Evolutionary conservation across 2,329 filamentous ascomycete species (phyloP).

Genomic region (Chaetomiaceae sp.): DNA sequence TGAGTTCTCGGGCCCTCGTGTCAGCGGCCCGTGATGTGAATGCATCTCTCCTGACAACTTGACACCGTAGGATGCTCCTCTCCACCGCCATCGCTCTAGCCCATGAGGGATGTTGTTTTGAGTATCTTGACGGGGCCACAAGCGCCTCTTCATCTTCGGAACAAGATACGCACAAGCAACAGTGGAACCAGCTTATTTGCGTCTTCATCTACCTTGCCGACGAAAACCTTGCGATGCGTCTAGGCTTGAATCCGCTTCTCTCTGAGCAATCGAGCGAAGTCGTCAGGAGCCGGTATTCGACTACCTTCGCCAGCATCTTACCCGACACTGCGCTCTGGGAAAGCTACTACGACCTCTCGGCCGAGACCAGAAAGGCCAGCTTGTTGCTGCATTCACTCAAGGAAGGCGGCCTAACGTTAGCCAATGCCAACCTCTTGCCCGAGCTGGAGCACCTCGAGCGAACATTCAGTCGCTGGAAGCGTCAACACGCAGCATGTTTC

Average conservation of each 20-base stretch:
- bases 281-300: not conserved
- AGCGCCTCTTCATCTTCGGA: not conserved
- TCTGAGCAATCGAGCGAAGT: not conserved
- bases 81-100: constrained; percentile 1
- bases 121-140: not conserved
- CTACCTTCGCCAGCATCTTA: not conserved
- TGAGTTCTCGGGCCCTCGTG: not conserved
- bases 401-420: not conserved
- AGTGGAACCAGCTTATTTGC: constrained; percentile 1
- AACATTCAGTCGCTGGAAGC: not conserved
- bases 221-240: not conserved
- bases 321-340: not conserved
- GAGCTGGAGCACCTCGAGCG: not conserved
- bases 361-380: not conserved
- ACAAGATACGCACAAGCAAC: not conserved
- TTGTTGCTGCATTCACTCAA: not conserved
- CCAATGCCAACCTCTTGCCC: not conserved
- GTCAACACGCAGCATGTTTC: not conserved
- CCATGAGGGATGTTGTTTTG: not conserved
- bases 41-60: not conserved
- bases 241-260: not conserved
- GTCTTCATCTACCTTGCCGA: not conserved
- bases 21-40: not conserved
- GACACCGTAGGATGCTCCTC: not conserved
- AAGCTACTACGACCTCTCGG: not conserved